Conservation (phyloP, 768 basidiomycete species). For the Hygrophorus pudorinus region DNA sequence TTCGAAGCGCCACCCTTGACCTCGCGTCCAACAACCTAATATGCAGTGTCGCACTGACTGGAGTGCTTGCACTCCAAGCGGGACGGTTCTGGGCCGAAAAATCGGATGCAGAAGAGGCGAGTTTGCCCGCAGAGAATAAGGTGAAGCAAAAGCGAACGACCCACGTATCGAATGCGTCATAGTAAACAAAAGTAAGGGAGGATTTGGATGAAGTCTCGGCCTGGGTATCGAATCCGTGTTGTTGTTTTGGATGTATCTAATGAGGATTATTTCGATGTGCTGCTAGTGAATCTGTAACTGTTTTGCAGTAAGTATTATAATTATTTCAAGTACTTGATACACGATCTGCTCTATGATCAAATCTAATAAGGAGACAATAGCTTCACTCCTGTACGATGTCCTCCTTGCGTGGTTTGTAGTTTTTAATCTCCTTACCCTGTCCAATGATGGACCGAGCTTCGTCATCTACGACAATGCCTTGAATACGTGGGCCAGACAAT, state of each 20-base stretch:
- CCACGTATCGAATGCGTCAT: constrained; percentile 1
- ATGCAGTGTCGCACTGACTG: constrained; percentile 80
- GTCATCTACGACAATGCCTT: constrained; percentile 75
- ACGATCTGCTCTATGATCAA: no score
- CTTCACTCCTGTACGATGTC: constrained; percentile 79
- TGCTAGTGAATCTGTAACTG: no score
- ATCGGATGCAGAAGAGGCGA: constrained; percentile 52
- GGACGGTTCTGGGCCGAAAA: constrained; percentile 81
- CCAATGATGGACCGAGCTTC: constrained; percentile 76
- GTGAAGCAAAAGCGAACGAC: constrained; percentile 8
- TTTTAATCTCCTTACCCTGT: constrained; percentile 74
- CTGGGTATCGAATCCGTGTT: neutral
- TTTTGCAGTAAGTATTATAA: no score
- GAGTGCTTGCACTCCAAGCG: constrained; percentile 77
- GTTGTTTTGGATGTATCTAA: no score
- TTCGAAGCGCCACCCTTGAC: constrained; percentile 59
- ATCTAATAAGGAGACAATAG: no score
- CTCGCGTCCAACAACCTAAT: constrained; percentile 79
- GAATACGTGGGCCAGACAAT: constrained; percentile 2
- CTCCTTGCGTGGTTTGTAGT: constrained; percentile 80
- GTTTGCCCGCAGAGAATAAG: constrained; percentile 23
- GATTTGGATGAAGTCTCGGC: neutral
- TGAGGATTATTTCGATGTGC: no score
- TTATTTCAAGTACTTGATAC: no score
- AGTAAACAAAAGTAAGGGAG: constrained; percentile 1